phyloP scores from a whole-genome alignment of 2,329 filamentous ascomycete genomes.

The Helminthosporium solani region DNA sequence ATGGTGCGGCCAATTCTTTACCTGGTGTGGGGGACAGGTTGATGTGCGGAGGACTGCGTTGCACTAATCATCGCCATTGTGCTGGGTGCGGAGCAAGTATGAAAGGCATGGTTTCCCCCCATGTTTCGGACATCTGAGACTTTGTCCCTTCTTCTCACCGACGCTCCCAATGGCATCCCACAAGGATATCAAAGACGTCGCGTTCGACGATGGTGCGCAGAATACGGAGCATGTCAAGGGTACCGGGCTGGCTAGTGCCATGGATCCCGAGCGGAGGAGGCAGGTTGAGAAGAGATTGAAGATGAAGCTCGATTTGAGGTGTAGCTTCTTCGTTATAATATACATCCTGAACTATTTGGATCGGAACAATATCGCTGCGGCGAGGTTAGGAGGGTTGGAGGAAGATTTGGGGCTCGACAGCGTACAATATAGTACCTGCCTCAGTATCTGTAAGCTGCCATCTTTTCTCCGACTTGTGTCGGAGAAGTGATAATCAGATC shows the following conservation, averaged over 20 bases:
- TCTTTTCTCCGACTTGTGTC: background rate
- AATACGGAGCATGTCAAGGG: slow-evolving; percentile 8
- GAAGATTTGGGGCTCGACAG: slow-evolving; percentile 32
- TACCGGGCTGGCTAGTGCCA: slow-evolving; percentile 4
- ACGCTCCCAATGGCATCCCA: background rate
- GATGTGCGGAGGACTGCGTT: background rate
- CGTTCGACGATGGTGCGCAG: background rate
- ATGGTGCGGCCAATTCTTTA: background rate
- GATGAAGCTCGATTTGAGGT: slow-evolving; percentile 35
- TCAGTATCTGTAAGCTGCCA: slow-evolving; percentile 29
- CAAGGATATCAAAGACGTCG: background rate
- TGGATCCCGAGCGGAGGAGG: slow-evolving; percentile 31
- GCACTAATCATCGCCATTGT: too few species aligned
- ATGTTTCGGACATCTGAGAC: background rate
- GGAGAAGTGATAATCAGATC: background rate
- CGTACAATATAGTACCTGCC: slow-evolving; percentile 37
- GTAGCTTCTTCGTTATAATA: slow-evolving; percentile 37
- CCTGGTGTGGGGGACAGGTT: background rate
- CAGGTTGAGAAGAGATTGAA: slow-evolving; percentile 39
- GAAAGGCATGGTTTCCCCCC: background rate
- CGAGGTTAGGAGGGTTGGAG: slow-evolving; percentile 35
- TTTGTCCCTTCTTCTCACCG: background rate
- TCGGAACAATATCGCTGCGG: slow-evolving; percentile 39
- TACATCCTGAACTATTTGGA: slow-evolving; percentile 41
- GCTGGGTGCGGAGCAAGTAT: background rate